Conservation (phyloP, 208 protist genomes). For the Leishmania lainsoni region DNA sequence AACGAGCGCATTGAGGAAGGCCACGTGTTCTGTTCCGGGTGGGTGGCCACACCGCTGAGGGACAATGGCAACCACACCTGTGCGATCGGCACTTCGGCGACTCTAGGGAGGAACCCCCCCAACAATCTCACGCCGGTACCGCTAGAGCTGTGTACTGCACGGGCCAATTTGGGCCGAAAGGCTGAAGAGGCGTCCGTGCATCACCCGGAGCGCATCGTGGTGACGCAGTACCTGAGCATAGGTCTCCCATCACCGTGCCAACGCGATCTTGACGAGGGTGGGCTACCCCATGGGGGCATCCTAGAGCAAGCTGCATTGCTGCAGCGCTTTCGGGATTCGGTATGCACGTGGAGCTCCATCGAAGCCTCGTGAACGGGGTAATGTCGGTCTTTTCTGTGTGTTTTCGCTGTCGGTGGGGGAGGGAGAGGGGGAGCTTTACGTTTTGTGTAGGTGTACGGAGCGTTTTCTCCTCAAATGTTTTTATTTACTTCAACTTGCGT, state of each 20-base stretch:
- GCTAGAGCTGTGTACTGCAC: background rate
- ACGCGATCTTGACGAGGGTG: background rate
- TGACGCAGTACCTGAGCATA: slow-evolving; percentile 31
- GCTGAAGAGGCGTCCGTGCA: background rate
- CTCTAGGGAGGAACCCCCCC: background rate
- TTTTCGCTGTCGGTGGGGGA: background rate
- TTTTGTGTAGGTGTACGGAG: background rate
- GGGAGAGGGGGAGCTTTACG: background rate
- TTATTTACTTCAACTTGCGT: background rate
- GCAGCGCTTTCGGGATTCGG: slow-evolving; percentile 23
- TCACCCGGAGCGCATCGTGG: background rate
- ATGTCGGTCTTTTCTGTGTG: background rate
- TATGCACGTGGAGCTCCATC: slow-evolving; percentile 15
- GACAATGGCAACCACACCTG: background rate
- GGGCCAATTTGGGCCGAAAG: background rate
- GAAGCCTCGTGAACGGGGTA: background rate
- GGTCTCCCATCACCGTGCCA: background rate
- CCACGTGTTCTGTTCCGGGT: slow-evolving; percentile 27
- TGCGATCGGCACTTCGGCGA: background rate
- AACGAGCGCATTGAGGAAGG: slow-evolving; percentile 4
- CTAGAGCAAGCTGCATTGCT: slow-evolving; percentile 9
- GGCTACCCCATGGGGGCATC: background rate
- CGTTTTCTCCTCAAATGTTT: background rate
- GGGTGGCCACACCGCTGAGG: slow-evolving; percentile 14
- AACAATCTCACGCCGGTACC: background rate